Percentiles rank a stretch among this genome's conserved stretches.
Conservation (phyloP, 2,329 filamentous ascomycete genomes). For the Colletotrichum falcatum region DNA sequence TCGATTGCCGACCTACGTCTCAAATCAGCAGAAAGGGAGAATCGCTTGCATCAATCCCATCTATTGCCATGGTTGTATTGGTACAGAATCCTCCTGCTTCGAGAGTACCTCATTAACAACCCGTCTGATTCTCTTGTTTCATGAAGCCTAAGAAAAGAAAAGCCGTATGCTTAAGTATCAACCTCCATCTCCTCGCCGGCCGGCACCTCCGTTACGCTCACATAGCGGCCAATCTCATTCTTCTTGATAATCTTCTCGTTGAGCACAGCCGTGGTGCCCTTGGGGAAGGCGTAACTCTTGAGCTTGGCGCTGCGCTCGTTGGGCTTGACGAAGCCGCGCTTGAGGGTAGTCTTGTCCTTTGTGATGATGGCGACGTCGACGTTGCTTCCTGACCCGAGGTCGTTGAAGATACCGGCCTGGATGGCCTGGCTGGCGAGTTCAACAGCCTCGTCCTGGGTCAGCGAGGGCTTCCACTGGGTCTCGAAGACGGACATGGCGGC, state of each 20-base stretch:
- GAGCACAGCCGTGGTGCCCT: constrained; percentile 93
- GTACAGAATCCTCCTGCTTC: constrained; percentile 36
- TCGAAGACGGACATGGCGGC: constrained; percentile 99
- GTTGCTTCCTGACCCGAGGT: constrained; percentile 95
- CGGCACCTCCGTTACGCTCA: constrained; percentile 88
- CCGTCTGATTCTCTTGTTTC: background rate
- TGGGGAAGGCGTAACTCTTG: constrained; percentile 90
- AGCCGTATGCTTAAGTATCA: constrained; percentile 63
- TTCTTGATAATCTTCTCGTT: constrained; percentile 97
- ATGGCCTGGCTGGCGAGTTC: constrained; percentile 88
- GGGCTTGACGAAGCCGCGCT: constrained; percentile 92
- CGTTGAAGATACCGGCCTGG: constrained; percentile 97
- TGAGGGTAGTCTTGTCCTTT: constrained; percentile 90
- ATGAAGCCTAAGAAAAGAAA: constrained; percentile 5
- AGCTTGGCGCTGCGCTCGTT: constrained; percentile 93
- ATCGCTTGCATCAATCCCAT: constrained; percentile 29
- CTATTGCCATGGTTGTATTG: constrained; percentile 43
- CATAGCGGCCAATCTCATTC: constrained; percentile 93
- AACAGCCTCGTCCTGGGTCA: constrained; percentile 85
- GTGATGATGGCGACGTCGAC: constrained; percentile 98
- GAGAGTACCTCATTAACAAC: constrained; percentile 29
- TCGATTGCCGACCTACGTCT: background rate
- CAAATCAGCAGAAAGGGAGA: background rate
- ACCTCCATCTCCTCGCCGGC: constrained; percentile 79
- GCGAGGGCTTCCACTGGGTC: constrained; percentile 87